Evolutionary conservation across 1,284 basidiomycete species (phyloP), one percentile per base, ranked within the genome.

Genomic region (Polyporus tsugae): DNA sequence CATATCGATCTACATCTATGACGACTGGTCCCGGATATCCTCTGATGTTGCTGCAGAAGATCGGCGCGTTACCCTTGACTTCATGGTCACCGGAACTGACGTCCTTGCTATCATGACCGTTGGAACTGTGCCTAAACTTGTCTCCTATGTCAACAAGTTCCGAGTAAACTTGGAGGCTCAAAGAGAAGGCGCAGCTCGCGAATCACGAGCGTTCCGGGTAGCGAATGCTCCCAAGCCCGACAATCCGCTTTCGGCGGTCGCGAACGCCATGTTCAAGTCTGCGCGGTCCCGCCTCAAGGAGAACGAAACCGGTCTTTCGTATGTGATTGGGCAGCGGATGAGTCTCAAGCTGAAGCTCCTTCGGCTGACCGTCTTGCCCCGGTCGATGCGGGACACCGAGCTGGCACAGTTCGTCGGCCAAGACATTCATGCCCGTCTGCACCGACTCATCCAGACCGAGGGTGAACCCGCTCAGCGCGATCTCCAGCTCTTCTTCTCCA

Each of bases 171-270:
- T 95, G 57, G 88, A 91, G 58, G 83, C 86, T 2, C 95, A 96
- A 76, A 84, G 88, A 70, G 85, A 92, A 76, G 89, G 91, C 41
- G 90, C 92, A 38, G 87, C 90, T 76, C 86, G 89, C 68, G 91
- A 91, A 80, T 91, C 93, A 1, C 84, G 87, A 67, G 87, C 91
- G 1, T 94, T 93, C 83, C 84, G 91, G 25, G 83, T 87, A 17
- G 87, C 89, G 25, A 86, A 86, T 42, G 82, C 85, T 7, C 88
- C 91, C 5, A 90, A 87, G 74, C 91, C 92, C 6, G 90, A 91
- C 71, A 92, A 93, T 76, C 87, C 93, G 5, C 83, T 95, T 4
- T 94, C 94, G 1, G 89, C 92, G 10, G 92, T 96, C 42, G 93
- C 95, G 0, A 89, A 93, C 65, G 93, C 93, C 17, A 93, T 96